Conservation (phyloP, 2,329 filamentous ascomycete genomes). For the Neofusicoccum ribis region DNA sequence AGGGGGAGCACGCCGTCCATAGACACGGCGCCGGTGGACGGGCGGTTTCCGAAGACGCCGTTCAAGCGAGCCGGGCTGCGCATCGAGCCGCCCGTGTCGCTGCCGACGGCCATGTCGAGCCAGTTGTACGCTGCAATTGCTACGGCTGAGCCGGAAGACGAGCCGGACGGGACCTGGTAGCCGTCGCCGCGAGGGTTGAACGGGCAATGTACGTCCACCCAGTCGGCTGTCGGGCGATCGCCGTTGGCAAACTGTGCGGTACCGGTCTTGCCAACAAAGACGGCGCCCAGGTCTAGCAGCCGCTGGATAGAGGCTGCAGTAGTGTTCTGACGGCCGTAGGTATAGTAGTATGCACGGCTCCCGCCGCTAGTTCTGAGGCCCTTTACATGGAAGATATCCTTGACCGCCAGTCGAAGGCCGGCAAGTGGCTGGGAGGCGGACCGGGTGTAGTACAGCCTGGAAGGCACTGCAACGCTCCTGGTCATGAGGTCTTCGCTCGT, state of each 20-base stretch:
- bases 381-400: conserved; percentile 31
- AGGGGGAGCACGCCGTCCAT: conserved; percentile 27
- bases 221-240: conserved; percentile 30
- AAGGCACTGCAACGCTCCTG: background rate
- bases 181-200: conserved; percentile 35
- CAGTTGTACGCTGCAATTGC: conserved; percentile 24
- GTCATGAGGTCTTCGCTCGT: background rate
- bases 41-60: conserved; percentile 11
- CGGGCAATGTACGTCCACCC: conserved; percentile 29
- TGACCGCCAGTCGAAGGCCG: conserved; percentile 28
- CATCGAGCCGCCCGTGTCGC: conserved; percentile 50
- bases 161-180: conserved; percentile 24
- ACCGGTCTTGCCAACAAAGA: conserved; percentile 57
- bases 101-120: conserved; percentile 37
- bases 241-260: conserved; percentile 48
- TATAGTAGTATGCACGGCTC: conserved; percentile 28
- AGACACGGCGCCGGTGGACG: conserved; percentile 30
- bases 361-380: conserved; percentile 30
- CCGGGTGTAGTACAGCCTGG: background rate
- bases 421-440: conserved; percentile 23
- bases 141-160: conserved; percentile 16
- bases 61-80: conserved; percentile 42
- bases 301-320: conserved; percentile 29
- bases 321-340: conserved; percentile 25
- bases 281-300: conserved; percentile 30